phyloP scores from a whole-genome alignment of 2,329 filamentous ascomycete genomes.

The Meredithiella fracta region DNA sequence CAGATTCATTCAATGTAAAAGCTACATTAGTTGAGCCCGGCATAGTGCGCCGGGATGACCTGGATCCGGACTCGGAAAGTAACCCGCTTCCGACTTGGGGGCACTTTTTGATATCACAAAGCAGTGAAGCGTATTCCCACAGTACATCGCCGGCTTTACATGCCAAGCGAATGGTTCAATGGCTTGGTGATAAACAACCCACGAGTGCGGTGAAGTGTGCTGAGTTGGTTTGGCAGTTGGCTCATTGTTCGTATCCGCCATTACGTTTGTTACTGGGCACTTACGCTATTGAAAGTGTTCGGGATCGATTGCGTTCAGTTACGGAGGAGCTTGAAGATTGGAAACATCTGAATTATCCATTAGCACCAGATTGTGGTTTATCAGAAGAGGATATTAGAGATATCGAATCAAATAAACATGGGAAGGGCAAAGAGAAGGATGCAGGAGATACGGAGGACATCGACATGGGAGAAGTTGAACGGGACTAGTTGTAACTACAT shows the following conservation, averaged over 20 bases:
- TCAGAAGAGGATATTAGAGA: slow-evolving; percentile 13
- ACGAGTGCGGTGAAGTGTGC: slow-evolving; percentile 86
- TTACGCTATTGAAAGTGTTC: slow-evolving; percentile 89
- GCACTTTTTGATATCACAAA: slow-evolving; percentile 78
- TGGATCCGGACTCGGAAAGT: slow-evolving; percentile 42
- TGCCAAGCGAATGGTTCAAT: slow-evolving; percentile 79
- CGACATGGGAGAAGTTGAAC: slow-evolving; percentile 11
- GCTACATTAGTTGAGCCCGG: slow-evolving; percentile 86
- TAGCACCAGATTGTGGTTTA: slow-evolving; percentile 11
- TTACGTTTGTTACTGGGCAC: slow-evolving; percentile 72
- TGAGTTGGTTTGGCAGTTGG: slow-evolving; percentile 86
- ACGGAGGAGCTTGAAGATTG: slow-evolving; percentile 92
- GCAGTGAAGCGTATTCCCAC: slow-evolving; percentile 64
- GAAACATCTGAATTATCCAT: slow-evolving; percentile 57
- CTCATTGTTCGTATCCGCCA: slow-evolving; percentile 87
- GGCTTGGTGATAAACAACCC: slow-evolving; percentile 83
- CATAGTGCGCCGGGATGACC: slow-evolving; percentile 58
- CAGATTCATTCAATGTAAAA: slow-evolving; percentile 81
- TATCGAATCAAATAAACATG: neutral
- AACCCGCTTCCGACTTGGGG: slow-evolving; percentile 64
- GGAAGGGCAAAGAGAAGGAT: neutral
- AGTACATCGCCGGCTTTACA: slow-evolving; percentile 72
- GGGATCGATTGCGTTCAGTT: slow-evolving; percentile 74
- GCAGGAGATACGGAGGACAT: slow-evolving; percentile 3
- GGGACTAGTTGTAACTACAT: neutral